Evolutionary conservation across 2,329 filamentous ascomycete genomes (phyloP).

Genomic region (Sclerotinia subarctica): DNA sequence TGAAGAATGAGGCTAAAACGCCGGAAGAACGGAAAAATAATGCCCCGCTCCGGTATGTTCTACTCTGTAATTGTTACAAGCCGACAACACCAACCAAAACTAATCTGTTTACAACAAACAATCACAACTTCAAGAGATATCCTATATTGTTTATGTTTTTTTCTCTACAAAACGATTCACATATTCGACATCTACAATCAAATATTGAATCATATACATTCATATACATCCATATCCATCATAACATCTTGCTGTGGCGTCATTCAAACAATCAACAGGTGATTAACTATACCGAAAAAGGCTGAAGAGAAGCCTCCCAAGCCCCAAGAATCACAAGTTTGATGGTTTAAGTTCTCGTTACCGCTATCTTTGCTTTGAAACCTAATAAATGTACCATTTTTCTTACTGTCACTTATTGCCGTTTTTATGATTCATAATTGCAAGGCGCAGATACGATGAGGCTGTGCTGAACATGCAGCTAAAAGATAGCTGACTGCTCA

Average conservation of each 20-base stretch:
- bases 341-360: neutral
- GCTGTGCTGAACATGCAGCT: constrained; percentile 8
- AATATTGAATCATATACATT: too few relatives aligned
- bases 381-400: neutral
- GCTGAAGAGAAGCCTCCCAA: neutral
- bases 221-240: neutral
- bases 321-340: neutral
- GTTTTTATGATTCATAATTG: neutral
- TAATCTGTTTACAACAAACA: too few relatives aligned
- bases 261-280: neutral
- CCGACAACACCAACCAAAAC: too few relatives aligned
- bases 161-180: neutral
- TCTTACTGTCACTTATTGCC: neutral
- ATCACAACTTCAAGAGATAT: too few relatives aligned
- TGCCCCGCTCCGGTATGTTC: neutral
- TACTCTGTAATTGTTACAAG: neutral
- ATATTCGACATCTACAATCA: neutral
- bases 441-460: constrained; percentile 10
- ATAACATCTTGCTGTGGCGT: neutral
- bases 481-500: neutral
- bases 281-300: neutral
- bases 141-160: too few relatives aligned
- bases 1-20: too few relatives aligned
- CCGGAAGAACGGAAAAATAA: neutral
- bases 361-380: neutral